Conservation (phyloP, 768 basidiomycete genomes). For the Suillus plorans region DNA sequence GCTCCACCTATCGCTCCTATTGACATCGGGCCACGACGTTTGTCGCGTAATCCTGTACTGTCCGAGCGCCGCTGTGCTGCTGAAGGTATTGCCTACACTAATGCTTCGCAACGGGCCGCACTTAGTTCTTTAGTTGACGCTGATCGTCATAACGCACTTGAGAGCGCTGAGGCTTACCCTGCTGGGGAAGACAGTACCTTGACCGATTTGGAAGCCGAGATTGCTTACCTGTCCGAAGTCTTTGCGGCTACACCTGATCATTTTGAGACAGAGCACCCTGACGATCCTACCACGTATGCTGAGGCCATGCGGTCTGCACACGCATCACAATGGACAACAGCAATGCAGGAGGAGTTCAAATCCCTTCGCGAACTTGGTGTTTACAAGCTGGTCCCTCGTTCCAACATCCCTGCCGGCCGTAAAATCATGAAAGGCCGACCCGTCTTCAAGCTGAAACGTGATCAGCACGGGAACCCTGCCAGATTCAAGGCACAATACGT, state of each 20-base stretch:
- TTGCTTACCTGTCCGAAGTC: neutral
- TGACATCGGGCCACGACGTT: no score
- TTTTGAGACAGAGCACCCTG: neutral
- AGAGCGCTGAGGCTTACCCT: no score
- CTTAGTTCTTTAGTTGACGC: no score
- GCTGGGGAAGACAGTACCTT: no score
- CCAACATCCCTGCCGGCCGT: conserved; percentile 15
- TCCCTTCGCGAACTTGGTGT: neutral
- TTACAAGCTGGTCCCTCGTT: neutral
- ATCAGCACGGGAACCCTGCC: neutral
- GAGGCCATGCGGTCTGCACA: conserved; percentile 20
- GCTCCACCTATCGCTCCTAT: no score
- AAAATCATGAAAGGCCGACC: neutral
- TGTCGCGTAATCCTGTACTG: no score
- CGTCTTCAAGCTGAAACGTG: conserved; percentile 1
- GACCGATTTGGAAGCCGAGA: no score
- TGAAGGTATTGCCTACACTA: no score
- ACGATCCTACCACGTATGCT: conserved; percentile 16
- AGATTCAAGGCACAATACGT: conserved; percentile 33
- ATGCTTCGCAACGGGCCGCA: no score
- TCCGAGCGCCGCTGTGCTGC: no score
- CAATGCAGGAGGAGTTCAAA: neutral
- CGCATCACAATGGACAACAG: conserved; percentile 20
- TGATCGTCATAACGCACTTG: no score
- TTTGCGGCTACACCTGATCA: conserved; percentile 5